Conservation (phyloP, 164 flowering plant genomes). For the Piper betle region DNA sequence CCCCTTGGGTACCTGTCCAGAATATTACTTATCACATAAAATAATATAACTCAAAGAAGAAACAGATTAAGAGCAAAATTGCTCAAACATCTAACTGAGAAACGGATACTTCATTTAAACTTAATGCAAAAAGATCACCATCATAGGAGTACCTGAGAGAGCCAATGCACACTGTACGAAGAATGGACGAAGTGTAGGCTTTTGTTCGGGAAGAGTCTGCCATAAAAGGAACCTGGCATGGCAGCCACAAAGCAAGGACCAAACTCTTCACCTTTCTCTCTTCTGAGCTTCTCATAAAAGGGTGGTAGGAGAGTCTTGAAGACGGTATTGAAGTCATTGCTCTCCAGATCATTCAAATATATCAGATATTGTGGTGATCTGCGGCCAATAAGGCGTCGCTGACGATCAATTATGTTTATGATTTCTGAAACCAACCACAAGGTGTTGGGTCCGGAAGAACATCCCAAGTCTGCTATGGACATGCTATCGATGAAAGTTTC, state of each 20-base stretch:
- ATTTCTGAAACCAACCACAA: constrained; percentile 20
- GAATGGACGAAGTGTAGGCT: constrained; percentile 50
- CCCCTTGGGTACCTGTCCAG: too few species aligned
- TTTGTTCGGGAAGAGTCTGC: constrained; percentile 34
- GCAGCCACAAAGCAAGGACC: constrained; percentile 37
- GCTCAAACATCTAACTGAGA: too few species aligned
- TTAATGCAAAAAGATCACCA: too few species aligned
- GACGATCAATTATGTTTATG: constrained; percentile 14
- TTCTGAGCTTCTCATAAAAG: constrained; percentile 15
- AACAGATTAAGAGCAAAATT: too few species aligned
- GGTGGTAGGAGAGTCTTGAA: constrained; percentile 20
- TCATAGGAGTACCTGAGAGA: constrained; percentile 32
- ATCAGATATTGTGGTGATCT: constrained; percentile 26
- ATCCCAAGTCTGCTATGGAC: constrained; percentile 47
- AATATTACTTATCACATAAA: too few species aligned
- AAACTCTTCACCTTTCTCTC: constrained; percentile 8
- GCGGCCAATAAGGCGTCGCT: constrained; percentile 3
- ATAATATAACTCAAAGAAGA: too few species aligned
- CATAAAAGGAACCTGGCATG: constrained; percentile 49
- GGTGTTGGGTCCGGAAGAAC: constrained; percentile 70
- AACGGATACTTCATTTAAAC: too few species aligned
- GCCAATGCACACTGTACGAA: constrained; percentile 45
- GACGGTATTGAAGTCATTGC: constrained; percentile 43
- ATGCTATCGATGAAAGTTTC: constrained; percentile 9
- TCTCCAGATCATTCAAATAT: constrained; percentile 44